Evolutionary conservation across 2,329 filamentous ascomycete genomes (phyloP).

Genomic region (Penicillium thymicola): DNA sequence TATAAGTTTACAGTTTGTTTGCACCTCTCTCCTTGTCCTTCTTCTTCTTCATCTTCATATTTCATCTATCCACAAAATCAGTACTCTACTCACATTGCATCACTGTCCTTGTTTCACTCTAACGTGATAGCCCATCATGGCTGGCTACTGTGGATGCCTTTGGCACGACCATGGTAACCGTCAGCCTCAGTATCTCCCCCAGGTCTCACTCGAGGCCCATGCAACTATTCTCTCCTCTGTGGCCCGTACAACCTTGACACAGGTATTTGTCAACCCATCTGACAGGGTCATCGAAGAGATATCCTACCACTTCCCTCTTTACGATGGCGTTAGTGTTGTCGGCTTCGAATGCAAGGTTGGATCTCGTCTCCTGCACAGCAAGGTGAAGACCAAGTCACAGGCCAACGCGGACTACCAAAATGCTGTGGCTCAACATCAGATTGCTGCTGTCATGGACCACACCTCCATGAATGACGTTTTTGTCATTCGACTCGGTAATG

Average conservation of each 20-base stretch:
- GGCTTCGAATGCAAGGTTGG: slow-evolving; percentile 64
- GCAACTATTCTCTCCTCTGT: slow-evolving; percentile 59
- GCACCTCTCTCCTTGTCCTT: not conserved
- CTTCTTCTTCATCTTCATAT: not conserved
- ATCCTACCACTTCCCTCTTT: slow-evolving; percentile 67
- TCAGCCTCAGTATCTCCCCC: slow-evolving; percentile 51
- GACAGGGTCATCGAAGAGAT: slow-evolving; percentile 50
- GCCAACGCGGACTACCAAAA: slow-evolving; percentile 59
- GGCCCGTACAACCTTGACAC: slow-evolving; percentile 51
- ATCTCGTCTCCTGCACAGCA: slow-evolving; percentile 53
- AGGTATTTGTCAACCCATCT: slow-evolving; percentile 62
- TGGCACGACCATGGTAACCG: not conserved
- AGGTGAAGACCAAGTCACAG: slow-evolving; percentile 64
- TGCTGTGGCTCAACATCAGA: slow-evolving; percentile 58
- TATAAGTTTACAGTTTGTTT: not conserved
- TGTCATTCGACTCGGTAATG: slow-evolving; percentile 64
- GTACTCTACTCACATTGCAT: no score
- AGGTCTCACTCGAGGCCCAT: slow-evolving; percentile 56
- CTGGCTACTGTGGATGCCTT: not conserved
- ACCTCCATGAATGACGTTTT: slow-evolving; percentile 63
- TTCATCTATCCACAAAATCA: no score
- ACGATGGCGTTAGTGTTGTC: slow-evolving; percentile 68
- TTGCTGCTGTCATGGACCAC: slow-evolving; percentile 65
- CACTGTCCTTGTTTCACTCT: not conserved
- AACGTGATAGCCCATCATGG: not conserved